Evolutionary conservation across 1,284 basidiomycete species (phyloP), one percentile per base, ranked within the genome.

Genomic region (Dichomitus squalens): DNA sequence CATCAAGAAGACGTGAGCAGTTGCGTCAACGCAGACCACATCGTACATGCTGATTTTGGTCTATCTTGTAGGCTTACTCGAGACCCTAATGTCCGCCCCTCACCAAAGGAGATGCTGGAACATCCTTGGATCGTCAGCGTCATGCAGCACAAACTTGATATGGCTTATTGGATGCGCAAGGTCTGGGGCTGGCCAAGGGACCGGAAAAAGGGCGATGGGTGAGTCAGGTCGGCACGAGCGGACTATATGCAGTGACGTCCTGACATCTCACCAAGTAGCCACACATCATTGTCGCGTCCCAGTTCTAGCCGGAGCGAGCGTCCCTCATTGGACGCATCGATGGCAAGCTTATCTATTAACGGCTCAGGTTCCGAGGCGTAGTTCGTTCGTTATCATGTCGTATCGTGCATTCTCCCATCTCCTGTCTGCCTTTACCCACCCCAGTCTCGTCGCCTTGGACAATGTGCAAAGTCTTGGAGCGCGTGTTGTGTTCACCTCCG

Each of bases 101-200:
- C 88, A 21, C 97, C 97, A 0, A 87, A 84, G 64, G 87, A 93
- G 66, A 86, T 98, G 80, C 78, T 97, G 41, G 74, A 77, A 46
- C 96, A 99, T 73, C 90, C 91, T 2, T 98, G 95, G 90, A 90
- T 99, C 63, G 73, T 82, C 48, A 81, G 82, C 57, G 84, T 85
- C 49, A 91, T 93, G 81, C 86, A 87, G 70, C 84, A 90, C 70
- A 90, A 94, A 64, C 87, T 95, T 46, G 88, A 93, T 65, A 93
- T 97, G 86, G 89, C 86, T 11, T 85, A 84, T 66, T 99, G 96
- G 93, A 90, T 99, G 48, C 84, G 89, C 50, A 83, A 91, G 68
- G 88, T 98, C 27, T 96, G 93, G 87, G 88, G 84, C 51, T 96
- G 95, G 94, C 78, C 79, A 50, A 79, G 79, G 66, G 70, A 73